These are phyloP conservation scores for Aspergillus sergii DNA, from an alignment of 2,329 filamentous ascomycete species.

Conservation along the genomic window DNA sequence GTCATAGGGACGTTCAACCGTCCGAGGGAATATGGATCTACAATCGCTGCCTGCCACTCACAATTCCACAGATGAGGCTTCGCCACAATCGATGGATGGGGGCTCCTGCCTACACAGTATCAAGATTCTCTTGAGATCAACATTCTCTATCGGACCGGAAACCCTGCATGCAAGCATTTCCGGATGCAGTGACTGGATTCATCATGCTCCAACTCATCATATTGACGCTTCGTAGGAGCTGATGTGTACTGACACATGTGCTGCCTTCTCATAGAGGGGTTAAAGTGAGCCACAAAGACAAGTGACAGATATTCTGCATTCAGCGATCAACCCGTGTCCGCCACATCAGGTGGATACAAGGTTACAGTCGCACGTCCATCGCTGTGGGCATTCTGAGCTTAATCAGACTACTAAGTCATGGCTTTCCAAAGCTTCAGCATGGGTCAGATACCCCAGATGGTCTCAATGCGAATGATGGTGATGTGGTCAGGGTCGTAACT, in stretches of 20 bases:
- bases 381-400: neutral
- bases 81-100: constrained; percentile 2
- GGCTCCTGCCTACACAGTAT: too few relatives aligned
- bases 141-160: neutral
- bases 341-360: neutral
- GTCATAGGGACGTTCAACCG: constrained; percentile 1
- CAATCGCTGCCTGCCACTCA: neutral
- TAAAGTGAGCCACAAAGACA: too few relatives aligned
- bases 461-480: neutral
- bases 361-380: neutral
- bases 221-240: neutral
- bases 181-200: constrained; percentile 5
- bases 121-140: constrained; percentile 2
- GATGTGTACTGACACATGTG: neutral
- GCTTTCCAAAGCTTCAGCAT: neutral
- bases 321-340: neutral
- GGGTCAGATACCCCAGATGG: neutral
- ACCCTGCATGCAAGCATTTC: neutral
- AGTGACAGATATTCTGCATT: neutral
- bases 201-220: neutral
- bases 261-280: neutral
- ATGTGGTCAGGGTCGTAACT: neutral
- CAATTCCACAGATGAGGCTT: neutral
- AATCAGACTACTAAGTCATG: neutral
- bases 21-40: neutral